Evolutionary conservation across 164 flowering plant genomes (phyloP).

Genomic region (Macadamia tetraphylla): DNA sequence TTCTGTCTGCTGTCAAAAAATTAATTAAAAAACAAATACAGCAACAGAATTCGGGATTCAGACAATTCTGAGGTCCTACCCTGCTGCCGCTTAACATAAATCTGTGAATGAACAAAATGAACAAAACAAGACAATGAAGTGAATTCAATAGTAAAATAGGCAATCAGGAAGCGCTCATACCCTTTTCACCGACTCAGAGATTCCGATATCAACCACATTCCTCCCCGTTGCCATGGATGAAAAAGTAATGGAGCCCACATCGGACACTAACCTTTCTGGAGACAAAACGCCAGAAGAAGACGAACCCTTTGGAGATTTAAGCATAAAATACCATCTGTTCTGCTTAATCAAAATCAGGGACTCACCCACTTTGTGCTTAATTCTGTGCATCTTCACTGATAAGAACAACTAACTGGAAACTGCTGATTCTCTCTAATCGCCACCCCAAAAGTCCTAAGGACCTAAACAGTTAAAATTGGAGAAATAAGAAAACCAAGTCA

Average conservation of each 20-base stretch:
- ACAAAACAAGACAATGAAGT: no score
- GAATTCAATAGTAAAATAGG: no score
- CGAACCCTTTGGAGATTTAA: background rate
- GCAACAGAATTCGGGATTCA: no score
- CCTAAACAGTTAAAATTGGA: no score
- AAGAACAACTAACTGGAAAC: no score
- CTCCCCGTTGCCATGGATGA: background rate
- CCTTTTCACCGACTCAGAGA: background rate
- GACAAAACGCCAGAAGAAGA: background rate
- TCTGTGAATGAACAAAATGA: no score
- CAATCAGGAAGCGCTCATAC: background rate
- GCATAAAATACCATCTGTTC: background rate
- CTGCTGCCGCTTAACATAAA: background rate
- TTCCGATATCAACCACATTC: background rate
- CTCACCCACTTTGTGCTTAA: background rate
- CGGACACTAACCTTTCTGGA: background rate
- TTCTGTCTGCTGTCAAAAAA: no score
- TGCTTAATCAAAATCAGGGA: background rate
- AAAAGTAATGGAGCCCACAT: background rate
- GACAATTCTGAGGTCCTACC: background rate
- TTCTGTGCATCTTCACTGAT: background rate
- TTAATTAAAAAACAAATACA: no score
- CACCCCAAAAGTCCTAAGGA: no score
- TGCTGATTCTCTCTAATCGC: no score
- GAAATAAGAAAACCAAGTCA: no score